Conservation (phyloP, 2,329 filamentous ascomycete genomes). For the Aspergillus arachidicola region DNA sequence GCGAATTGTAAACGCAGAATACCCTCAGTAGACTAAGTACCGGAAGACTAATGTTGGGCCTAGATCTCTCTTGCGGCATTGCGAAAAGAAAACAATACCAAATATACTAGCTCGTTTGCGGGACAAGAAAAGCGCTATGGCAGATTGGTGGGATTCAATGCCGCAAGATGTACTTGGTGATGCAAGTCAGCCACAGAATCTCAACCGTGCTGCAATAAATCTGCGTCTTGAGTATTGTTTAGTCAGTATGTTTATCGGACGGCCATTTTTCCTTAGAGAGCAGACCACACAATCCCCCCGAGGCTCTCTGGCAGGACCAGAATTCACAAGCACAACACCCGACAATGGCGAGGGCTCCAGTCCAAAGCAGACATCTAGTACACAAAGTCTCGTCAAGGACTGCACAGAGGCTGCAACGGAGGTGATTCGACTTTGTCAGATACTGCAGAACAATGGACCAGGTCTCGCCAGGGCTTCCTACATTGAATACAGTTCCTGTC, state of each 20-base stretch:
- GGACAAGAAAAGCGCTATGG: conserved; percentile 10
- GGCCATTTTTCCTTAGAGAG: conserved; percentile 48
- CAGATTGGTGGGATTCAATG: conserved; percentile 20
- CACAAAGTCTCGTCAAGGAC: conserved; percentile 24
- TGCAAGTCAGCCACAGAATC: not conserved
- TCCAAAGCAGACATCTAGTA: not conserved
- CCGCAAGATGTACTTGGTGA: conserved; percentile 1
- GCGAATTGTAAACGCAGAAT: conserved; percentile 22
- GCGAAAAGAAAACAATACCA: conserved; percentile 13
- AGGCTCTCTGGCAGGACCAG: not conserved
- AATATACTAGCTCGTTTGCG: conserved; percentile 13
- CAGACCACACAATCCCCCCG: not conserved
- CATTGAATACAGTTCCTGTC: conserved; percentile 40
- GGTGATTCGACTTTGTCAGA: conserved; percentile 28
- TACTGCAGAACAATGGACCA: conserved; percentile 23
- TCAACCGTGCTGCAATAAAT: conserved; percentile 22
- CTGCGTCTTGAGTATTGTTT: conserved; percentile 50
- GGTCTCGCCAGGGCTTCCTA: conserved; percentile 39
- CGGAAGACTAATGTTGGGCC: not conserved
- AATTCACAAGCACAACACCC: not conserved
- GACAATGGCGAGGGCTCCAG: not conserved
- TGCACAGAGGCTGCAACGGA: conserved; percentile 31
- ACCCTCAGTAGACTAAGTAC: rapidly evolving
- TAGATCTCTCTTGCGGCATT: conserved; percentile 20
- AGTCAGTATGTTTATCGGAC: conserved; percentile 53